These are phyloP conservation scores for Aspergillus sclerotialis DNA, from an alignment of 2,329 filamentous ascomycete species.

Conservation along the genomic window DNA sequence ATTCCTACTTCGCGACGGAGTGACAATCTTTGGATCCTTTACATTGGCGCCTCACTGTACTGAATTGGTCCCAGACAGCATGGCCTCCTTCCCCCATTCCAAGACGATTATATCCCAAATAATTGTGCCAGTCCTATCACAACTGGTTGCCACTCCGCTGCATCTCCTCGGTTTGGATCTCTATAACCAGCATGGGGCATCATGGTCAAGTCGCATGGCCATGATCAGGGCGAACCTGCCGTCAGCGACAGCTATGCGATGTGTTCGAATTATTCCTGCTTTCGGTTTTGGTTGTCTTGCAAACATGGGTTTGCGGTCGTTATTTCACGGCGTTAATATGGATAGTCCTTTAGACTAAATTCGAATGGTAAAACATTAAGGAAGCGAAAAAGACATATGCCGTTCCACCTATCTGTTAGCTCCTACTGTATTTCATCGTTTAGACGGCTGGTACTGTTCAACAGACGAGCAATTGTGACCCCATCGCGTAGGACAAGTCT, in stretches of 20 bases:
- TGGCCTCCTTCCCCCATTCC: slow-evolving; percentile 13
- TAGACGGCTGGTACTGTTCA: no score
- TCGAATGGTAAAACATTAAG: no score
- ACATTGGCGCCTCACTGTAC: slow-evolving; percentile 19
- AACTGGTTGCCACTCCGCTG: slow-evolving; percentile 71
- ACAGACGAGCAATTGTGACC: no score
- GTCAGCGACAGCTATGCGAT: slow-evolving; percentile 61
- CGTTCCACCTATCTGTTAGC: no score
- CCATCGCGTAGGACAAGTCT: no score
- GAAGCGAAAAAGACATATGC: no score
- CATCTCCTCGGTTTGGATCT: slow-evolving; percentile 80
- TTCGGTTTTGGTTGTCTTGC: slow-evolving; percentile 82
- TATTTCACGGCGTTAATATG: slow-evolving; percentile 13
- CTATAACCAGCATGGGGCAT: slow-evolving; percentile 52
- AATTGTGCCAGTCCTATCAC: slow-evolving; percentile 65
- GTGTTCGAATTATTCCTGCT: slow-evolving; percentile 75
- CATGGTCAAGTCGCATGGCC: slow-evolving; percentile 50
- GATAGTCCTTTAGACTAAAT: not conserved
- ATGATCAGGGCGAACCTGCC: slow-evolving; percentile 62
- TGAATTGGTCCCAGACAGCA: slow-evolving; percentile 13
- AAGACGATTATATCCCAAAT: slow-evolving; percentile 55
- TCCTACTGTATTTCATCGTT: no score
- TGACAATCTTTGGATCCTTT: slow-evolving; percentile 64
- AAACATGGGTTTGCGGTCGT: slow-evolving; percentile 46
- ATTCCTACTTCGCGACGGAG: slow-evolving; percentile 70